Base-by-base conservation (phyloP, 2,329 filamentous ascomycete genomes). In the Talaromyces marneffei region DNA sequence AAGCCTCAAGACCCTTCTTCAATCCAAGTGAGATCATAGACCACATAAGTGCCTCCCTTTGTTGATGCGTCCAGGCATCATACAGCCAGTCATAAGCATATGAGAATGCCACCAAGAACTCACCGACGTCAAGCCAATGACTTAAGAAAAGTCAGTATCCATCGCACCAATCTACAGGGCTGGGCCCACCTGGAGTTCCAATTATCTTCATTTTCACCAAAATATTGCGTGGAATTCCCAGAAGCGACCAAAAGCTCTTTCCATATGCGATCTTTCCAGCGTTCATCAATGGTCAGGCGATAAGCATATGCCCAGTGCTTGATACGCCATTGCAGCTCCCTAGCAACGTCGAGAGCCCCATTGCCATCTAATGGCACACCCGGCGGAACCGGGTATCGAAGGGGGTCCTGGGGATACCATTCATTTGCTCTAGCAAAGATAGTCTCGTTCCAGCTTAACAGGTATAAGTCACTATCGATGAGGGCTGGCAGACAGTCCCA, bases 81-180 rank as follows among this genome's bases (percentile, higher is more conserved):
- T 46, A 57, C 14, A 57, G 7, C 54, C 54, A 57, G 37, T 57
- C 54, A 46, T 57, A 57, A 42, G 54, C 54, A 33, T 31, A 42
- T 29, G 54, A 37, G 42, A 44, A 57, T 4, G 54, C 37, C 14
- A 39, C 42, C 18, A 44, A 14, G 42, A 46, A 31, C 42, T 57
- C 54, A 3, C 54, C 39, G 23, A 57, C 54, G 29, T 57, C 54
- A 12, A 57, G 14, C 54, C 54, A 57, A 27, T 57, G 39, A 5
- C 54, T 57, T 6, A 10, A 12, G 44, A 7, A 6, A 20, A 18
- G 18, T 25, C 9, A 57, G 9, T 57, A 44, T 35, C 10, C 31
- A 35, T 35, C 10, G 4, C 16, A 29, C 40, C 31, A 29, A 12
- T 12, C 18, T 20, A 44, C 1, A 20, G 4, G 25, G 7, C 9